Base-by-base conservation (phyloP, 2,329 filamentous ascomycete genomes). In the Ampelomyces quisqualis region DNA sequence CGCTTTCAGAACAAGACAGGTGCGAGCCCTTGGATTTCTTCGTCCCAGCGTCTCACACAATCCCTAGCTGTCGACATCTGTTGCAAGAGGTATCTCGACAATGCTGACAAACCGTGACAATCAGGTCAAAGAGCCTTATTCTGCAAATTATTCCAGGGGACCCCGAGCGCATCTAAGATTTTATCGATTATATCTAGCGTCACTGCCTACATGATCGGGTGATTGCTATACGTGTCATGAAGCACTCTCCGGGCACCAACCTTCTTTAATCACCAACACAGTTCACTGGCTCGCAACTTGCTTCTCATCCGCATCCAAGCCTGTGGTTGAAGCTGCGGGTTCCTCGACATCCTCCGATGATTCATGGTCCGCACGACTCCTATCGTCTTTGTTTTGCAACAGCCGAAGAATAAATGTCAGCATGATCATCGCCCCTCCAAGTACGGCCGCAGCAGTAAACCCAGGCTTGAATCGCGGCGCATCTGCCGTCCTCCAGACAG, bases 401-500 rank as follows among this genome's bases (percentile, higher is more conserved):
- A 51, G 29, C 6, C 34, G 36, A 4, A 58, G 26, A 3, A 51
- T 39, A 1, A 52, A 23, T 7, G 48, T 47, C 33, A 60, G 39
- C 3, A 13, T 17, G 4, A 60, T 51, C 48, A 58, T 54, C 20
- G 53, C 53, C 19, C 45, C 51, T 19, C 55, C 55, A 10, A 55
- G 43, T 6, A 47, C 30, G 1, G 53, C 45, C 14, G 48, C 45
- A 21, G 55, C 53, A 3, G 38, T 57, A 26, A 60, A 60, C 6
- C 55, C 57, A 28, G 53, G 38, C 13, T 53, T 49, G 40, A 55
- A 60, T 6, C 49, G 38, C 8, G 53, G 57, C 20, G 46, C 55
- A 26, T 54, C 50, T 3, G 38, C 31, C 4, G 55, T 60, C 29
- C 57, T 47, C 57, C 55, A 60, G 0, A 58, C 50, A 1, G 51